A percentile compares a stretch with the other conserved stretches of the same genome.
Conservation (phyloP, 2,329 filamentous ascomycete genomes). For the Aspergillus calidoustus region DNA sequence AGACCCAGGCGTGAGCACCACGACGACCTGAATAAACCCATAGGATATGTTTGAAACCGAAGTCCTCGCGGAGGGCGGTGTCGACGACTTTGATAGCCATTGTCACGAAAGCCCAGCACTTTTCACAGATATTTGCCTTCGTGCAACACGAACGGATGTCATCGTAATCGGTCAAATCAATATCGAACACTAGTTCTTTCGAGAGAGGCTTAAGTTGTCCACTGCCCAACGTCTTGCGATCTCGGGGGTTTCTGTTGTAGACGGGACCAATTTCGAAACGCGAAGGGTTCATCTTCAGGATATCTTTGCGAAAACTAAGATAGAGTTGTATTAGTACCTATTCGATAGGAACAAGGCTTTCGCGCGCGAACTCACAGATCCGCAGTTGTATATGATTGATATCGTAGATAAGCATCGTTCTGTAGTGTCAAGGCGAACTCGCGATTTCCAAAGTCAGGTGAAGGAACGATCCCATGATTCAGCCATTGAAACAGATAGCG, state of each 20-base stretch:
- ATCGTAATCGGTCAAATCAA: constrained; percentile 98
- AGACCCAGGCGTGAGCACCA: constrained; percentile 98
- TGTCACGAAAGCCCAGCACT: constrained; percentile 96
- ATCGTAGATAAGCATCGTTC: constrained; percentile 89
- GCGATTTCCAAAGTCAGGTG: constrained; percentile 86
- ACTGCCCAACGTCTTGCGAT: constrained; percentile 81
- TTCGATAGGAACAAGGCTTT: constrained; percentile 24
- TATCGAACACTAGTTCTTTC: constrained; percentile 98
- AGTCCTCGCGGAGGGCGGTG: constrained; percentile 84
- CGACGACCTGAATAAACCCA: constrained; percentile 98
- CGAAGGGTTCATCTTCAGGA: constrained; percentile 82
- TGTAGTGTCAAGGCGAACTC: constrained; percentile 97
- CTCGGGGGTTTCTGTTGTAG: constrained; percentile 90
- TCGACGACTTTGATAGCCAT: constrained; percentile 98
- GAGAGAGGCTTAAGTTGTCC: constrained; percentile 82
- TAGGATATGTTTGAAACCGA: constrained; percentile 94
- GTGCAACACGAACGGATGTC: constrained; percentile 94
- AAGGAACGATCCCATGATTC: constrained; percentile 86
- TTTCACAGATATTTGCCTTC: constrained; percentile 88
- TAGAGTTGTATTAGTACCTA: background rate
- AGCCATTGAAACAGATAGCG: constrained; percentile 96
- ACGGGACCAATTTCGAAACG: constrained; percentile 99
- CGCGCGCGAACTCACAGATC: constrained; percentile 57
- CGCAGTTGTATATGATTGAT: constrained; percentile 75
- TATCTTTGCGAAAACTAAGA: constrained; percentile 80